phyloP scores from a whole-genome alignment of 805 yeast species.

The Candida bentonensis region DNA sequence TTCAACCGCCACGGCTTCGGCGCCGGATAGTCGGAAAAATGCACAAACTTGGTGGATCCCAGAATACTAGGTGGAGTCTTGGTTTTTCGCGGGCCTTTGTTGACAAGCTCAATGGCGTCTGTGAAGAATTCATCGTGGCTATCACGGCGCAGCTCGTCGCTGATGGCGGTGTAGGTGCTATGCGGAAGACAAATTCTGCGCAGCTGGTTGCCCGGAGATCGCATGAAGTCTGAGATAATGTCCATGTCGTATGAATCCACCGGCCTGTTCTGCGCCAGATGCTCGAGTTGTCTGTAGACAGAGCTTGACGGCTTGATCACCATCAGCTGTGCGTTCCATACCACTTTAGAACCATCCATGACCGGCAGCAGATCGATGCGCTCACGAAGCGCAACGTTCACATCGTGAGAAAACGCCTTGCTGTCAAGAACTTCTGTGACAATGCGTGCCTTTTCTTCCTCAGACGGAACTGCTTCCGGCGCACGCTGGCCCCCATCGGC shows the following conservation, averaged over 20 bases:
- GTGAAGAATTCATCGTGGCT: not conserved
- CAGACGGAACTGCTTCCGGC: not conserved
- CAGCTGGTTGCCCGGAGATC: not conserved
- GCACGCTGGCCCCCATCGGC: not conserved
- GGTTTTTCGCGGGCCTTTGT: not conserved
- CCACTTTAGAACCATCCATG: not conserved
- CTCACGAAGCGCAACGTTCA: not conserved
- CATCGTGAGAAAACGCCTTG: not conserved
- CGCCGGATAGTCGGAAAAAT: not conserved
- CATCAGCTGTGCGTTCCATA: not conserved
- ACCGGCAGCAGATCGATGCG: not conserved
- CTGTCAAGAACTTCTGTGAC: not conserved
- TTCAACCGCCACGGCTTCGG: not conserved
- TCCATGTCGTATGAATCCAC: not conserved
- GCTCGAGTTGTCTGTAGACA: not conserved
- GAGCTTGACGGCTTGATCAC: not conserved
- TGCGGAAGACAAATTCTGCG: not conserved
- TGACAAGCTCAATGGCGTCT: not conserved
- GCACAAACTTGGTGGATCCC: not conserved
- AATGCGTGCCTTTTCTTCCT: not conserved
- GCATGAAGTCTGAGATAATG: not conserved
- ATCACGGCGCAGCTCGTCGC: not conserved
- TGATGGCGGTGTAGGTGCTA: not conserved
- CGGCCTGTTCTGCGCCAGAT: not conserved
- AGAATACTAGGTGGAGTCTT: not conserved